Conservation (phyloP, 2,329 filamentous ascomycete species). For the Pestalotiopsis sp. region DNA sequence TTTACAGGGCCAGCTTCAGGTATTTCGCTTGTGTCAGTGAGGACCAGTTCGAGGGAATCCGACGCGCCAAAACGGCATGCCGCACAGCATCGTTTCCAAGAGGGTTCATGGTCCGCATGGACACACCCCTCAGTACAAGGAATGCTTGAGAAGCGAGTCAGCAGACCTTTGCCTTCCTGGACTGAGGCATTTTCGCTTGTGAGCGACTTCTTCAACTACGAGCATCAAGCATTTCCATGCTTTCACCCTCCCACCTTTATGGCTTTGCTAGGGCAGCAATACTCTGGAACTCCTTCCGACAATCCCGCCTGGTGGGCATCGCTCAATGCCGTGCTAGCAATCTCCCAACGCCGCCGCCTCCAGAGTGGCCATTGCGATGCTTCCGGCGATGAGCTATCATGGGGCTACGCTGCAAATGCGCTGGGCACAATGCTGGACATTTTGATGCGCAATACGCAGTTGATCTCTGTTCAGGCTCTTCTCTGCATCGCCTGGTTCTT, state of each 20-base stretch:
- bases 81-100: background rate
- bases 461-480: slow-evolving; percentile 6
- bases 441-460: slow-evolving; percentile 7
- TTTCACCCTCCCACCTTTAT: slow-evolving; percentile 4
- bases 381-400: background rate
- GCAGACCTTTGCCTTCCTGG: background rate
- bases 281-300: background rate
- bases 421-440: background rate
- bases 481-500: slow-evolving; percentile 5
- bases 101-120: slow-evolving; percentile 4
- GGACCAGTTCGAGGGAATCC: background rate
- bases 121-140: background rate
- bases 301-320: slow-evolving; percentile 5
- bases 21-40: background rate
- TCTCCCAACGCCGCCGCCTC: background rate
- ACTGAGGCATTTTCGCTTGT: background rate
- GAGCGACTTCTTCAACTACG: slow-evolving; percentile 1
- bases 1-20: background rate
- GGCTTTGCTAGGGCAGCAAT: background rate
- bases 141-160: background rate
- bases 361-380: background rate
- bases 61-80: background rate
- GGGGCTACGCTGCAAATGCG: background rate
- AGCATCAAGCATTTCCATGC: slow-evolving; percentile 1
- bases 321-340: background rate